Evolutionary conservation across 108 stramenopile genomes (phyloP).

Genomic region (Thalassiosira profunda): DNA sequence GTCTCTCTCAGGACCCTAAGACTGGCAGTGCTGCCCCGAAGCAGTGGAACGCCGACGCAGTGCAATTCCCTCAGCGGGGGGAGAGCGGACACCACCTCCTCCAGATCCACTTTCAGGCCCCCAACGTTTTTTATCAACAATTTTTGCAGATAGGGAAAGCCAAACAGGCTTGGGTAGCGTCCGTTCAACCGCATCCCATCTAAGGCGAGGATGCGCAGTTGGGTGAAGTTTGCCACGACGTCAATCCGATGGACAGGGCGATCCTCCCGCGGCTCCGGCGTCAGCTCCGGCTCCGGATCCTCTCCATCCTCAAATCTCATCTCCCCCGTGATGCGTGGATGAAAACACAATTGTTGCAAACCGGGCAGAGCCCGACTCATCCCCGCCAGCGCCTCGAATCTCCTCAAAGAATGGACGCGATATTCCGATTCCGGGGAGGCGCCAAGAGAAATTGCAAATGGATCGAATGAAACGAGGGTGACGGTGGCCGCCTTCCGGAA

Average conservation of each 20-base stretch:
- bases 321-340: too few species aligned
- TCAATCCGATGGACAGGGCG: not conserved
- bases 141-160: not conserved
- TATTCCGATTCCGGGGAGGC: too few species aligned
- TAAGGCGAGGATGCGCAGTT: not conserved
- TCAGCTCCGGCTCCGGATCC: too few species aligned
- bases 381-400: too few species aligned
- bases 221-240: not conserved
- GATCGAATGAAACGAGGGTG: not conserved
- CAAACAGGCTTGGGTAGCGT: slow-evolving; percentile 8
- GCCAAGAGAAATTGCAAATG: too few species aligned
- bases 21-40: slow-evolving; percentile 3
- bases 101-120: slow-evolving; percentile 6
- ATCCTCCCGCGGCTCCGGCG: too few species aligned
- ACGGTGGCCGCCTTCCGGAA: not conserved
- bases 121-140: not conserved
- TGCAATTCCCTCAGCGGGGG: slow-evolving; percentile 1
- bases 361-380: too few species aligned
- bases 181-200: not conserved
- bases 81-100: slow-evolving; percentile 5
- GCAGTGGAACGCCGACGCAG: not conserved
- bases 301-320: too few species aligned
- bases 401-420: too few species aligned
- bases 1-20: slow-evolving; percentile 17
- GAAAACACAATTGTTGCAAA: too few species aligned